These are phyloP conservation scores for Ceratocystis papillata DNA, from an alignment of 2,329 filamentous ascomycete species.

Conservation along the genomic window DNA sequence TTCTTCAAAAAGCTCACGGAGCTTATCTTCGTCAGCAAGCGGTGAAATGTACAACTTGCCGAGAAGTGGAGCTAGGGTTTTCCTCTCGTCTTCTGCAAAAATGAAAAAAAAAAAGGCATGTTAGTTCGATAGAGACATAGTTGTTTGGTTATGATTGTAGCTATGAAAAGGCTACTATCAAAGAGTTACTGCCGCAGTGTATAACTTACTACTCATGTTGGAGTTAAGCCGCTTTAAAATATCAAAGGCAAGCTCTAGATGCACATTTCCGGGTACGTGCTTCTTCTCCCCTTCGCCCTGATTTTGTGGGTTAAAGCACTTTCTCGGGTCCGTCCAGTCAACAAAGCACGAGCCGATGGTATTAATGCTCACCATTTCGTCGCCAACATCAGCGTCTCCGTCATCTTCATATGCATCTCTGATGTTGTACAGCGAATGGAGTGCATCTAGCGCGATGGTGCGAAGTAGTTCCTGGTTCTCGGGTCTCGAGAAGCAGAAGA, in stretches of 20 bases:
- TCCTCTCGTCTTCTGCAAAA: constrained; percentile 67
- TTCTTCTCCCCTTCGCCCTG: constrained; percentile 49
- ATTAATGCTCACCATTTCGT: constrained; percentile 67
- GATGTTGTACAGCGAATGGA: constrained; percentile 64
- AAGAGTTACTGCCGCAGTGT: neutral
- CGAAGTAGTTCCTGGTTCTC: constrained; percentile 79
- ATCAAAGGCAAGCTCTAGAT: constrained; percentile 65
- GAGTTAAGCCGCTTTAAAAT: constrained; percentile 64
- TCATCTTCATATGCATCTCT: constrained; percentile 64
- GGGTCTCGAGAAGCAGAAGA: constrained; percentile 76
- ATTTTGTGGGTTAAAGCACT: constrained; percentile 48
- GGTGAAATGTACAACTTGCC: constrained; percentile 72
- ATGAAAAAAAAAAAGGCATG: constrained; percentile 17
- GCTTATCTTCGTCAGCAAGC: constrained; percentile 48
- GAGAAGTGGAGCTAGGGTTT: constrained; percentile 64
- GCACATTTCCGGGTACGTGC: constrained; percentile 63
- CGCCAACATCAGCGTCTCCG: constrained; percentile 61
- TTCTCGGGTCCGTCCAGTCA: constrained; percentile 91
- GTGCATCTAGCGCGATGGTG: constrained; percentile 57
- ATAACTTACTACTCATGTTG: constrained; percentile 52
- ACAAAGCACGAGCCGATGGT: constrained; percentile 72
- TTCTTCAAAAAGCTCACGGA: constrained; percentile 47
- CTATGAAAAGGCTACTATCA: neutral
- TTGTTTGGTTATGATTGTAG: too few species aligned
- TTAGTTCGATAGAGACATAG: constrained; percentile 28